phyloP scores from a whole-genome alignment of 345 rosid genomes.

The Mercurialis annua region DNA sequence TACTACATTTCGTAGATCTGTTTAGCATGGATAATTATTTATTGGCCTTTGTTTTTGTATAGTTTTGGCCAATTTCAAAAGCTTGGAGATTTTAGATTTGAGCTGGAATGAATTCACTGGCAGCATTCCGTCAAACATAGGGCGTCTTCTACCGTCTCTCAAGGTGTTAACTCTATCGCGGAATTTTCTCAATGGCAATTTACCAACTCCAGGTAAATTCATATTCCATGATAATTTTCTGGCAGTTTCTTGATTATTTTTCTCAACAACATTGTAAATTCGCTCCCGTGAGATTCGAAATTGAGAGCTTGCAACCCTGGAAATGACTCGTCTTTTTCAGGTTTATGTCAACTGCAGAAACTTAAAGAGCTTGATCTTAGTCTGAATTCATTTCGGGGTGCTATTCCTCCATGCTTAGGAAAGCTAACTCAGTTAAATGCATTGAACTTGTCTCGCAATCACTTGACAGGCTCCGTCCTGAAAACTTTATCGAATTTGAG shows the following conservation, averaged over 20 bases:
- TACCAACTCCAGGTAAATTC: neutral
- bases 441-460: conserved; percentile 6
- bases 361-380: too few species aligned
- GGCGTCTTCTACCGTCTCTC: neutral
- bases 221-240: neutral
- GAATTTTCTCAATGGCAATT: conserved; percentile 3
- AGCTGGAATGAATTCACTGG: conserved; percentile 3
- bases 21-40: neutral
- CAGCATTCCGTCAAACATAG: neutral
- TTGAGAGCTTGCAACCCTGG: neutral
- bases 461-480: neutral
- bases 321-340: neutral
- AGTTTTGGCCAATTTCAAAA: conserved; percentile 10
- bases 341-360: neutral
- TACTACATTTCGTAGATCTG: neutral
- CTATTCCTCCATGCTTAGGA: too few species aligned
- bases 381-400: too few species aligned
- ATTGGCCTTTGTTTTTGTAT: neutral
- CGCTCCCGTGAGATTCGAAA: too few species aligned
- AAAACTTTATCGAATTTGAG: neutral
- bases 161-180: neutral
- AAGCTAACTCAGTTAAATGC: neutral
- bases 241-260: too few species aligned
- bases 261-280: too few species aligned
- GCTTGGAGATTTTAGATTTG: conserved; percentile 6